A percentile compares a stretch with the other conserved stretches of the same genome.
Evolutionary conservation across 176 grass and related monocot species (phyloP).

Genomic region (Avena eriantha): DNA sequence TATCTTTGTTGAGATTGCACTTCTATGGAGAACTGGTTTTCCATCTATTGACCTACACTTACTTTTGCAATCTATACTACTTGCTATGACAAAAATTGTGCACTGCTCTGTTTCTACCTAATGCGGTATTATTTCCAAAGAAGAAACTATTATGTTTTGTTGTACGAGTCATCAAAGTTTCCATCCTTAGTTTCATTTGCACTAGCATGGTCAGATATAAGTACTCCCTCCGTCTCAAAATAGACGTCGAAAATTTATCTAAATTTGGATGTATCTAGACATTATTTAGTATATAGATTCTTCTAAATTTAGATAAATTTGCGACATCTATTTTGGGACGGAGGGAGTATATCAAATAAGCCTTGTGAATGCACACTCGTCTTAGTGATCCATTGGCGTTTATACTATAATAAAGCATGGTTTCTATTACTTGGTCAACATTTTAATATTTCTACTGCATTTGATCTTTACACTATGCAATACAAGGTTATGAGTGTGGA

Average conservation of each 20-base stretch:
- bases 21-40: no score
- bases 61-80: not conserved
- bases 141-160: not conserved
- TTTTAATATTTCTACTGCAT: not conserved
- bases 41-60: no score
- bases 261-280: no score
- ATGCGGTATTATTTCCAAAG: not conserved
- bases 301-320: no score
- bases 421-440: not conserved
- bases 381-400: not conserved
- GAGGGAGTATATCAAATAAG: not conserved
- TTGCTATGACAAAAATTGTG: not conserved
- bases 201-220: not conserved
- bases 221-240: no score
- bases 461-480: slow-evolving; percentile 5
- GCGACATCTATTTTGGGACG: no score
- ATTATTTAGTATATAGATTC: no score
- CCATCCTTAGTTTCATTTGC: not conserved
- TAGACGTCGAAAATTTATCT: no score
- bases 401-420: not conserved
- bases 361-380: not conserved
- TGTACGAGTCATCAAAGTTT: not conserved
- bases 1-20: no score
- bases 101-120: not conserved
- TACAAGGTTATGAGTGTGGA: slow-evolving; percentile 61